phyloP scores from a whole-genome alignment of 2,329 filamentous ascomycete species.

The Venturia carpophila region DNA sequence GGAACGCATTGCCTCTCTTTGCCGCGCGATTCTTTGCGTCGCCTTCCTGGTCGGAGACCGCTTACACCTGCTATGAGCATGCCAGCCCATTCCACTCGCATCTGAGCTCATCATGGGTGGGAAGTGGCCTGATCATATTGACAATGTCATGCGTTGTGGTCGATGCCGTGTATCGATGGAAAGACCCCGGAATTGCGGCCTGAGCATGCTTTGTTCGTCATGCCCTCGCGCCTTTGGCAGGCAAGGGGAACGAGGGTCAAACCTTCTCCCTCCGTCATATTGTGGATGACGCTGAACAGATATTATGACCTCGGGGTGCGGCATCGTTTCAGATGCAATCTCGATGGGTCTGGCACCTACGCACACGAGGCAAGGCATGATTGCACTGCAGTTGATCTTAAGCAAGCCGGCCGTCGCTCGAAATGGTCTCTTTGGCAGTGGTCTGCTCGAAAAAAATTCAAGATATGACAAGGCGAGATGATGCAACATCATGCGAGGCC shows the following conservation, averaged over 20 bases:
- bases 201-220: not conserved
- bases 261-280: not conserved
- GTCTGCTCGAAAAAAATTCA: no score
- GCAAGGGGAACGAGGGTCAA: not conserved
- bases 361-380: no score
- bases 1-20: not conserved
- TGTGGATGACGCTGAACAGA: no score
- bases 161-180: not conserved
- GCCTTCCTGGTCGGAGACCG: not conserved
- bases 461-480: no score
- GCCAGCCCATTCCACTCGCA: not conserved
- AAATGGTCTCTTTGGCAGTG: no score
- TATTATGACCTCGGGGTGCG: no score
- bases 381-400: no score
- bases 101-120: not conserved
- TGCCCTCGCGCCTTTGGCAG: not conserved
- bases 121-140: not conserved
- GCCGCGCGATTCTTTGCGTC: not conserved
- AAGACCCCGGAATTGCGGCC: not conserved
- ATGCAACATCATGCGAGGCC: no score
- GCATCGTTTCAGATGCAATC: no score
- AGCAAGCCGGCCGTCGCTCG: no score
- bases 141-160: not conserved
- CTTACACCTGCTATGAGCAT: not conserved
- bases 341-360: no score